A percentile compares a stretch with the other conserved stretches of the same genome.
Evolutionary conservation across 176 grass and related monocot species (phyloP).

Genomic region (Rhynchospora breviuscula): DNA sequence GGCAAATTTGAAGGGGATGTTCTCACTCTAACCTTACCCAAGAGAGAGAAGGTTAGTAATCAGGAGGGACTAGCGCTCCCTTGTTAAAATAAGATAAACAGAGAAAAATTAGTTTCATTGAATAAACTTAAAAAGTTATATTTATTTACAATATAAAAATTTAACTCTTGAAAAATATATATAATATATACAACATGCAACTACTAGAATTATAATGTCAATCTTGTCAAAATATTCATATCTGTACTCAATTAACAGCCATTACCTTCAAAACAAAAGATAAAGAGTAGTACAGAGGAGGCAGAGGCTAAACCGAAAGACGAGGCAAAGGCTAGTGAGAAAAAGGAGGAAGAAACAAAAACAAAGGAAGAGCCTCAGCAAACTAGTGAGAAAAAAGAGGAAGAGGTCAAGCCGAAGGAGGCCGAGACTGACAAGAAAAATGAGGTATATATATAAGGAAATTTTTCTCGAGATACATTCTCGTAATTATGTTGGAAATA

Average conservation of each 20-base stretch:
- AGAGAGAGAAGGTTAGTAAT: slow-evolving; percentile 7
- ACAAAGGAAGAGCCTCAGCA: neutral
- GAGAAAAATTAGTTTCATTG: neutral
- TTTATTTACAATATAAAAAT: neutral
- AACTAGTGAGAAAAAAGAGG: neutral
- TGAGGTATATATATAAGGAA: neutral
- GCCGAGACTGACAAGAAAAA: neutral
- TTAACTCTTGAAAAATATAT: neutral
- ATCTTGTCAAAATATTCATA: neutral
- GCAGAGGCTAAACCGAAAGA: neutral
- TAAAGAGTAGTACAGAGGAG: neutral
- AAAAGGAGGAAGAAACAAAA: slow-evolving; percentile 12
- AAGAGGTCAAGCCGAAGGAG: neutral
- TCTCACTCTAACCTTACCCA: slow-evolving; percentile 40
- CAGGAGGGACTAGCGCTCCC: no score
- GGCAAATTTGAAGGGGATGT: slow-evolving; percentile 36
- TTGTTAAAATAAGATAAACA: neutral
- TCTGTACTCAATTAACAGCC: neutral
- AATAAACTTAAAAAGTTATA: neutral
- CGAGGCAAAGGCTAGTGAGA: neutral
- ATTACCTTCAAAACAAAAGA: neutral
- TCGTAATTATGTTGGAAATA: neutral
- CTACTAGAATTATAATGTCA: neutral
- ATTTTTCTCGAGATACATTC: neutral
- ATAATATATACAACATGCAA: neutral